A percentile compares a stretch with the other conserved stretches of the same genome.
Evolutionary conservation across 225 moss, liverwort and hornwort species (phyloP).

Genomic region (Neckera pumila): DNA sequence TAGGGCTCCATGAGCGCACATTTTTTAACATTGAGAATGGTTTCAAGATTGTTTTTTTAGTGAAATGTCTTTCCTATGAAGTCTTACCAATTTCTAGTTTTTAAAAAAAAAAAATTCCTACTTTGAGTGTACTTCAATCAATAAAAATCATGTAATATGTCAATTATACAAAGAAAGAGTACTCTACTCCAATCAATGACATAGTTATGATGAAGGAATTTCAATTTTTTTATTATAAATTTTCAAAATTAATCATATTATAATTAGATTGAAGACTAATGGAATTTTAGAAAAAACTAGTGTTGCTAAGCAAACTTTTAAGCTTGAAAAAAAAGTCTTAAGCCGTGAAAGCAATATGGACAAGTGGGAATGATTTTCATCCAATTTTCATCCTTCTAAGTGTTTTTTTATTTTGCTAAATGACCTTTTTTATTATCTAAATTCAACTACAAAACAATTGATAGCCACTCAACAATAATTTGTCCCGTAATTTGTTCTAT

Average conservation of each 20-base stretch:
- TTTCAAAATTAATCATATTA: neutral
- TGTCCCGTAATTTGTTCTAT: neutral
- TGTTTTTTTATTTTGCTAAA: rapidly evolving
- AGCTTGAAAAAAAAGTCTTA: neutral
- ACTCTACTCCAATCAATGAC: neutral
- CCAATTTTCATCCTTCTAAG: neutral
- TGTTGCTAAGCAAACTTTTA: neutral
- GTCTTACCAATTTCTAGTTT: too few species aligned
- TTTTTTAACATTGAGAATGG: too few species aligned
- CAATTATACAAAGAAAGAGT: too few species aligned
- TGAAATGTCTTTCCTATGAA: too few species aligned
- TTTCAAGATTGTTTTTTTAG: too few species aligned
- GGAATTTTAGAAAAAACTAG: neutral
- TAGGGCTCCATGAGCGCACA: too few species aligned
- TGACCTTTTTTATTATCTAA: rapidly evolving
- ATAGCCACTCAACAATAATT: neutral
- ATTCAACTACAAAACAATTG: neutral
- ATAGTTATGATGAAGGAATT: neutral
- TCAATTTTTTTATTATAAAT: too few species aligned
- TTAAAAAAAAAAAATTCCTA: too few species aligned
- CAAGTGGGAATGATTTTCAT: neutral
- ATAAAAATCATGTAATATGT: neutral
- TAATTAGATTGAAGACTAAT: neutral
- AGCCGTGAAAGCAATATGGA: rapidly evolving
- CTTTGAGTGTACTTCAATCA: neutral